A percentile compares a stretch with the other conserved stretches of the same genome.
phyloP scores from a whole-genome alignment of 78 protist species.

The Polysphondylium violaceum region DNA sequence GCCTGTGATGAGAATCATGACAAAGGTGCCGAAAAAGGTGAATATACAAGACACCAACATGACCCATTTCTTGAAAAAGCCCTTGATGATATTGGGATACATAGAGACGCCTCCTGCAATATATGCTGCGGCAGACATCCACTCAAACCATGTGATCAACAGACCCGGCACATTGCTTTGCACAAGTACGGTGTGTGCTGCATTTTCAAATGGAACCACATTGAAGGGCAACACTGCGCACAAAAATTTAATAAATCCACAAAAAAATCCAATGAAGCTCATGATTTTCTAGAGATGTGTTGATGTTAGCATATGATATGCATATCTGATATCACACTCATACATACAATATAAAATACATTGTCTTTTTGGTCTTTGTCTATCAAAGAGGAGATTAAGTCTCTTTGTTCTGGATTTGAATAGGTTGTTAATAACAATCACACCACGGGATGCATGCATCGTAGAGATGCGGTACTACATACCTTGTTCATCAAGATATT shows the following conservation, averaged over 20 bases:
- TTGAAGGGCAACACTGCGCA: slow-evolving; percentile 51
- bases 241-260: slow-evolving; percentile 44
- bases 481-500: slow-evolving; percentile 66
- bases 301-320: not conserved
- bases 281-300: slow-evolving; percentile 30
- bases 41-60: slow-evolving; percentile 27
- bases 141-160: slow-evolving; percentile 50
- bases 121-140: slow-evolving; percentile 53
- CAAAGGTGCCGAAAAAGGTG: not conserved
- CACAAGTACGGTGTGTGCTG: slow-evolving; percentile 28
- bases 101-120: slow-evolving; percentile 48
- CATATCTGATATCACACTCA: not conserved
- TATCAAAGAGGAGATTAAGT: slow-evolving; percentile 20
- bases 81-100: slow-evolving; percentile 52
- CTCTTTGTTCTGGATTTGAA: slow-evolving; percentile 36
- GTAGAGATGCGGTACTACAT: not conserved
- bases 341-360: slow-evolving; percentile 48
- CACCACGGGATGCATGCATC: not conserved
- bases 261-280: slow-evolving; percentile 38
- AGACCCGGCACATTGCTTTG: not conserved
- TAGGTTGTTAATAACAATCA: not conserved
- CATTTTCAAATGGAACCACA: slow-evolving; percentile 63
- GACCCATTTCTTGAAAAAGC: slow-evolving; percentile 56
- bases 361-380: slow-evolving; percentile 23
- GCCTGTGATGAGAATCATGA: slow-evolving; percentile 4